Base-by-base conservation (phyloP, 2,329 filamentous ascomycete genomes). In the Aspergillus brunneoviolaceus region DNA sequence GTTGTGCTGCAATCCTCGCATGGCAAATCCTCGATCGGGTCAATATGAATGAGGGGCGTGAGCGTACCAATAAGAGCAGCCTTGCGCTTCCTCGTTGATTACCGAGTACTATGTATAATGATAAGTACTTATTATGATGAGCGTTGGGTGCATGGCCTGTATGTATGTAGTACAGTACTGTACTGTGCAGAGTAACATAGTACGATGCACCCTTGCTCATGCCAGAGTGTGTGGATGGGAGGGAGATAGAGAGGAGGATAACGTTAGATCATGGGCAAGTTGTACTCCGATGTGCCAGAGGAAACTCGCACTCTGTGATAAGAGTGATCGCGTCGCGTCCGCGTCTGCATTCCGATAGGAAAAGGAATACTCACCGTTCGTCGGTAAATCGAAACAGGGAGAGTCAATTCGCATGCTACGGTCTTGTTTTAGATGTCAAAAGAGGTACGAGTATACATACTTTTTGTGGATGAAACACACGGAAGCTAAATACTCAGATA, bases 251-350 rank as follows among this genome's bases (percentile, higher is more conserved):
- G 33, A 16, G 33, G 1, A 16, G 5, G 33, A 16, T 12, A 21
- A 21, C 21, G 21, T 21, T 21, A 4, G 12, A 35, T 12, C 14
- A 35, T 35, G 33, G 7, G 33, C 14, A 16, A 12, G 33, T 16
- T 35, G 33, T 35, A 16, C 21, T 21, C 21, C 21, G 21, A 21
- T 35, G 33, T 12, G 12, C 11, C 11, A 35, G 33, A 35, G 33
- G 14, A 16, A 35, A 35, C 12, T 16, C 2, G 39, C 39, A 19
- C 14, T 45, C 14, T 45, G 51, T 23, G 47, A 19, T 29, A 49
- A 49, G 65, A 49, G 65, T 68, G 53, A 62, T 64, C 53, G 53
- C 49, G 54, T 58, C 67, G 61, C 61, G 64, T 63, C 60, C 63
- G 63, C 59, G 64, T 60, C 27, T 39, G 11, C 4, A 1, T 6